Evolutionary conservation across 129 eudicot species (phyloP), one percentile per base, ranked within the genome.

Genomic region (Lactuca sativa): DNA sequence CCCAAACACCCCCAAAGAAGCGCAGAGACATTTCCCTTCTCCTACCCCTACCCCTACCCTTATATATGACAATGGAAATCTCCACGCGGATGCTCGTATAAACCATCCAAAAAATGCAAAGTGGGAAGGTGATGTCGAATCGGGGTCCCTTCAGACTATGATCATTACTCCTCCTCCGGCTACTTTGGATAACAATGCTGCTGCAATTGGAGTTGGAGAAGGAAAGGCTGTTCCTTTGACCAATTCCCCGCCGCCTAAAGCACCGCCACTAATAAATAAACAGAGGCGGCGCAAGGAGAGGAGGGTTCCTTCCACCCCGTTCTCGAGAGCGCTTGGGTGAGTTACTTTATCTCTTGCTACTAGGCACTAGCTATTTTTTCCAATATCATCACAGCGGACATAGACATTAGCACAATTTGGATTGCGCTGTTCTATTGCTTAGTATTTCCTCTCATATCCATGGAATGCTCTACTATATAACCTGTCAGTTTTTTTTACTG

Each of bases 271-370:
- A 48, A 15, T 62, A 25, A 78, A 64, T 64, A 81, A 79, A 34
- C 76, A 48, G 64, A 90, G 97, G 82, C 78, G 77, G 80, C 86
- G 82, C n/a, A 81, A 83, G 83, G 97, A 95, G 84, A 82, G 99
- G 75, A 85, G 79, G 84, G 99, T 90, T 71, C 99, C 99, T 58
- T 67, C 97, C 9, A 90, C 93, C 16, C 80, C 97, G 63, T 95
- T 95, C 57, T 85, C 96, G 11, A 85, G 99, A 75, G 96, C 91
- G n/a, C 48, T 95, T 47, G 99, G 99, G 98, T 93, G 68, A 78
- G 95, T 77, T 77, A 48, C 12, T 54, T 34, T 56, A 3, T 8
- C 55, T 52, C 5, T 48, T 63, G n/a, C n/a, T n/a, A n/a, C n/a
- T n/a, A n/a, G n/a, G n/a, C n/a, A 16, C 4, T 17, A 9, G 17